phyloP scores from a whole-genome alignment of 2,329 filamentous ascomycete species.

The Penicillium expansum region DNA sequence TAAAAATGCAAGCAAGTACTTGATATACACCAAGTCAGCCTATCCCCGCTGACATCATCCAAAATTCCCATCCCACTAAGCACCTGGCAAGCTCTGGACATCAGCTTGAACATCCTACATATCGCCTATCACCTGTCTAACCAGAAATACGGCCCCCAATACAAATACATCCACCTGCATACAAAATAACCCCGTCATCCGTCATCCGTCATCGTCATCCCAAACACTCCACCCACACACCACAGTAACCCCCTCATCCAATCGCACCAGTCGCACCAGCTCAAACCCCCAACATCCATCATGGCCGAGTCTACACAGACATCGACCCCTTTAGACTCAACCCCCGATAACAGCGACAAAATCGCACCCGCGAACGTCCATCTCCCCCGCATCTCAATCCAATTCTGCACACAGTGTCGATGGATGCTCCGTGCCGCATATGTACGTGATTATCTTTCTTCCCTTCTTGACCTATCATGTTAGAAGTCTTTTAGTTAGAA shows the following conservation, averaged over 20 bases:
- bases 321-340: not conserved
- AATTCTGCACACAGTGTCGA: slow-evolving; percentile 90
- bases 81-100: not conserved
- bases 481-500: too few species aligned
- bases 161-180: not conserved
- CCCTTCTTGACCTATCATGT: not conserved
- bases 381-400: slow-evolving; percentile 76
- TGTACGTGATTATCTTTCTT: slow-evolving; percentile 49
- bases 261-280: not conserved
- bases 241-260: not conserved
- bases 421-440: slow-evolving; percentile 88
- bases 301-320: not conserved
- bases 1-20: not conserved
- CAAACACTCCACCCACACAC: not conserved
- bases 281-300: not conserved
- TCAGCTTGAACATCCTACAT: not conserved
- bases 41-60: slow-evolving; percentile 26
- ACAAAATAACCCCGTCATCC: not conserved
- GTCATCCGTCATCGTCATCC: not conserved
- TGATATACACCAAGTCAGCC: not conserved
- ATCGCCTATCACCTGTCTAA: not conserved
- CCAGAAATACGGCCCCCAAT: not conserved
- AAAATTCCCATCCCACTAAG: slow-evolving; percentile 3
- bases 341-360: not conserved
- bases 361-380: not conserved